Evolutionary conservation across 2,329 filamentous ascomycete species (phyloP).

Genomic region (Aspergillus sp.): DNA sequence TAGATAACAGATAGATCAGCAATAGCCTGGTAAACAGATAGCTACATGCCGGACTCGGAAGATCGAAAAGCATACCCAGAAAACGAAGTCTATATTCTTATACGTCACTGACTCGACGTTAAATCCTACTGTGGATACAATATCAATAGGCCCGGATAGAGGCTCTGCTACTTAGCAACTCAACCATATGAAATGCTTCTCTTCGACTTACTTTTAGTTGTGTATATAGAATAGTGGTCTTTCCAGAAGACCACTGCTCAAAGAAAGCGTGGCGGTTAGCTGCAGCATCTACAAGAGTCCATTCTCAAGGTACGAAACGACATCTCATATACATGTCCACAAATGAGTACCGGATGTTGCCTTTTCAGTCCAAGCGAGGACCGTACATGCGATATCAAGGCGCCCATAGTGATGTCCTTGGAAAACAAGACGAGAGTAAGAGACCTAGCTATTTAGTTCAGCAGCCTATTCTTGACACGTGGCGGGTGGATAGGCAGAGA

Average conservation of each 20-base stretch:
- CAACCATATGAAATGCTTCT: slow-evolving; percentile 1
- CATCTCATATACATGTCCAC: slow-evolving; percentile 63
- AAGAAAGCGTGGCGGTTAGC: background rate
- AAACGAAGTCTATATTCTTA: slow-evolving; percentile 94
- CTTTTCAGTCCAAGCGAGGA: slow-evolving; percentile 81
- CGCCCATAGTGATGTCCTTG: slow-evolving; percentile 37
- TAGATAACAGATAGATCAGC: slow-evolving; percentile 23
- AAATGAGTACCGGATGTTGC: slow-evolving; percentile 86
- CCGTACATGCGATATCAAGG: slow-evolving; percentile 48
- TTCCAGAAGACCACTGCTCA: slow-evolving; percentile 79
- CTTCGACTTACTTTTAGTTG: slow-evolving; percentile 62
- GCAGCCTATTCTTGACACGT: too few species aligned
- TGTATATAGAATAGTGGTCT: slow-evolving; percentile 82
- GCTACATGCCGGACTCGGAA: background rate
- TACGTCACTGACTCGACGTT: slow-evolving; percentile 96
- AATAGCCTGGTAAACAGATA: background rate
- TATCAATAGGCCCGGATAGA: slow-evolving; percentile 73
- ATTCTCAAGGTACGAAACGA: background rate
- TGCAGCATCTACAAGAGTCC: background rate
- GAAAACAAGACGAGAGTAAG: background rate
- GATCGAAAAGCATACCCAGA: slow-evolving; percentile 62
- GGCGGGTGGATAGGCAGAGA: too few species aligned
- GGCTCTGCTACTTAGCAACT: slow-evolving; percentile 1
- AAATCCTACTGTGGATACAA: slow-evolving; percentile 94
- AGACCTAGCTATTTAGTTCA: background rate